Evolutionary conservation across 1,284 basidiomycete species (phyloP).

Genomic region (Ustilago hordei): DNA sequence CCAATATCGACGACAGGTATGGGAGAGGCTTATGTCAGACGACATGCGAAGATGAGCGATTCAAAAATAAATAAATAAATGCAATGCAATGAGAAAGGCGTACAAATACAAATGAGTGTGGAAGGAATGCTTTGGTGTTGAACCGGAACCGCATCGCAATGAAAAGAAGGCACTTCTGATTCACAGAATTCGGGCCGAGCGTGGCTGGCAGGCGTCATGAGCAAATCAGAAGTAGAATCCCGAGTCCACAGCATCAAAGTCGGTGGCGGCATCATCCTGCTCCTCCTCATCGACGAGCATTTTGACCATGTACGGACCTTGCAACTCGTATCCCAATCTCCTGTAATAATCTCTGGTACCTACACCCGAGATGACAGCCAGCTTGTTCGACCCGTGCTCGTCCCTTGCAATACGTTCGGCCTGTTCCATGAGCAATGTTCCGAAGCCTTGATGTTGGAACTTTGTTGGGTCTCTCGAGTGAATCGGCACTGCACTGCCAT

Average conservation of each 20-base stretch:
- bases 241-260: not conserved
- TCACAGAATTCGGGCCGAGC: too few species aligned
- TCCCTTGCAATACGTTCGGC: conserved; percentile 97
- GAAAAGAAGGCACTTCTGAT: too few species aligned
- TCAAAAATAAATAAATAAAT: not conserved
- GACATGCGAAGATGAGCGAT: not conserved
- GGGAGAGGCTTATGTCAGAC: not conserved
- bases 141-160: too few species aligned
- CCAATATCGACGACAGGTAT: not conserved
- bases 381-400: conserved; percentile 92
- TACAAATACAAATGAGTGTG: conserved; percentile 28
- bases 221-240: conserved; percentile 34
- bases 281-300: conserved; percentile 47
- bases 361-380: conserved; percentile 96
- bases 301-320: conserved; percentile 79
- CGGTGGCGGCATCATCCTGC: conserved; percentile 19
- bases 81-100: conserved; percentile 20
- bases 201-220: not conserved
- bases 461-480: conserved; percentile 97
- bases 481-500: conserved; percentile 96
- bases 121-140: conserved; percentile 3
- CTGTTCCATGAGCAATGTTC: conserved; percentile 98
- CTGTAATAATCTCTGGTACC: conserved; percentile 95
- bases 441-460: conserved; percentile 81
- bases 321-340: conserved; percentile 89